Percentiles rank a stretch among this genome's conserved stretches.
phyloP scores from a whole-genome alignment of 2,329 filamentous ascomycete genomes.

The Fusarium sublunatum region DNA sequence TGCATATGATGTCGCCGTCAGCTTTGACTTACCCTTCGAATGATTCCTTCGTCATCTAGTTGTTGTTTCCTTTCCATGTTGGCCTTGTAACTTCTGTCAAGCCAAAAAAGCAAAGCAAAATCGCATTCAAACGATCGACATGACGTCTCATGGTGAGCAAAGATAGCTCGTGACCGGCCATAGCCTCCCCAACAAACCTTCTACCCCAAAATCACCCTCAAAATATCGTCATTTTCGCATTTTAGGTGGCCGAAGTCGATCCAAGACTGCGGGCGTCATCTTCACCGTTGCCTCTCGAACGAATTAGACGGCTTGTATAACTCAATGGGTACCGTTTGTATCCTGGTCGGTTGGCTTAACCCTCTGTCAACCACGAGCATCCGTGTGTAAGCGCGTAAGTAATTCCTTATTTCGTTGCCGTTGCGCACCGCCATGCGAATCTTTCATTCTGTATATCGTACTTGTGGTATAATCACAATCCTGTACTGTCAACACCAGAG shows the following conservation, averaged over 20 bases:
- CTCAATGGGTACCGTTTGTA: neutral
- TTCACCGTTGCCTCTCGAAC: neutral
- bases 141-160: neutral
- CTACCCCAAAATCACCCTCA: neutral
- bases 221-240: neutral
- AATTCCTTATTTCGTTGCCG: constrained; percentile 6
- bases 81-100: neutral
- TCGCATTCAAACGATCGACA: neutral
- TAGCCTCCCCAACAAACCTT: neutral
- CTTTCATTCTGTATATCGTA: neutral
- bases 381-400: neutral
- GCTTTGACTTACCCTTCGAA: neutral
- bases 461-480: neutral
- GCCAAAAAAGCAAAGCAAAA: neutral
- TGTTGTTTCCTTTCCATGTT: neutral
- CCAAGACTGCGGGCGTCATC: neutral
- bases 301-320: neutral
- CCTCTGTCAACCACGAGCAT: neutral
- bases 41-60: neutral
- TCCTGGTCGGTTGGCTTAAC: neutral
- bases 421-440: constrained; percentile 13
- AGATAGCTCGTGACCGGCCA: neutral
- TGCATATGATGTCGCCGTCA: neutral
- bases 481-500: constrained; percentile 9
- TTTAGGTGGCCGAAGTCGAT: neutral